Base-by-base conservation (phyloP, 805 yeast genomes). In the Diddensiella santjacobensis region DNA sequence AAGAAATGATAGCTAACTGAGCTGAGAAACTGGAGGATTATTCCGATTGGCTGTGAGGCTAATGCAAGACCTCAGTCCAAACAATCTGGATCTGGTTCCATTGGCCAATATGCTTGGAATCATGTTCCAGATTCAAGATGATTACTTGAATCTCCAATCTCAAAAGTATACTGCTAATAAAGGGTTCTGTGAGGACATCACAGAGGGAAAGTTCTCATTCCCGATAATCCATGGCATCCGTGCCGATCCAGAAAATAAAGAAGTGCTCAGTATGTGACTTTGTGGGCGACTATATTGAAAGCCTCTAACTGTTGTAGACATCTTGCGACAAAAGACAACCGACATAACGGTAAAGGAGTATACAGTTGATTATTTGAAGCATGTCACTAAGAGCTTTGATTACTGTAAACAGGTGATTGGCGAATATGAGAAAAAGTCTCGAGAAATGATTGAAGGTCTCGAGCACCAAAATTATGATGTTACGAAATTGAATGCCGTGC, bases 171-270 rank as follows among this genome's bases (percentile, higher is more conserved):
- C 69, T n/a, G 68, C 73, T 42, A 80, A 79, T 61, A 85, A 87
- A 73, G 96, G 95, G 2, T 77, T 77, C 53, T 80, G 87, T 45
- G 96, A 90, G 58, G 98, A 90, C 61, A 74, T 90, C 24, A 79
- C 88, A 0, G 96, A 90, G 63, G 96, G 96, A 0, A 90, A 89
- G 65, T 78, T 84, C 51, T 87, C 96, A 0, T 84, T 87, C 53
- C 96, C 96, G 0, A 80, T 90, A 1, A 75, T 90, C 15, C 93
- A 87, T 63, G 74, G 82, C 3, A 65, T 84, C 1, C 59, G 69
- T 17, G 57, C 61, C 30, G 70, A 70, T 42, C 51, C 58, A 1
- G 52, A 58, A 1, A 70, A 72, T 44, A 64, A 68, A 47, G 74
- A 73, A 45, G 60, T 81, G 8, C 52, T 73, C 45, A 63, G 63